A percentile compares a stretch with the other conserved stretches of the same genome.
phyloP scores from a whole-genome alignment of 164 flowering plant genomes.

The Magnolia changhungtana region DNA sequence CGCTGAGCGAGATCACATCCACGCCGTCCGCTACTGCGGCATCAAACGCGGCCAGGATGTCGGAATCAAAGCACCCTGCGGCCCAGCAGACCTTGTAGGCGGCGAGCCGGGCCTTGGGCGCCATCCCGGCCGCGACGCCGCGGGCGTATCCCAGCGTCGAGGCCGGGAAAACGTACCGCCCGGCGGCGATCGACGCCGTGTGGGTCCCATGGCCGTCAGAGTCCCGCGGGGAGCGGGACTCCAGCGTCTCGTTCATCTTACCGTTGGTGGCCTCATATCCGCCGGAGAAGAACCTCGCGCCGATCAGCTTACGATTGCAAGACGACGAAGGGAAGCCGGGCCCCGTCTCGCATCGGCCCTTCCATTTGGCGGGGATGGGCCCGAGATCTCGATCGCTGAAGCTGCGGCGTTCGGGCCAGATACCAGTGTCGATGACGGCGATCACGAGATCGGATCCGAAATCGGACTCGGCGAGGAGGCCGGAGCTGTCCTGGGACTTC shows the following conservation, averaged over 20 bases:
- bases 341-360: constrained; percentile 51
- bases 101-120: constrained; percentile 89
- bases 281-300: constrained; percentile 63
- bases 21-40: constrained; percentile 84
- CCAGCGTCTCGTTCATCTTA: constrained; percentile 69
- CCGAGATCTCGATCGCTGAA: constrained; percentile 63
- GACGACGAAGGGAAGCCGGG: constrained; percentile 35
- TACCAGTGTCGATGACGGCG: constrained; percentile 87
- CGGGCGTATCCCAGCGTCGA: constrained; percentile 79
- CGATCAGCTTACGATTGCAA: constrained; percentile 81
- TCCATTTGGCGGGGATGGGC: constrained; percentile 73
- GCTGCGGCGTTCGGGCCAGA: constrained; percentile 88
- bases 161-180: constrained; percentile 81
- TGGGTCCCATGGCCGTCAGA: constrained; percentile 97
- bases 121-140: constrained; percentile 95
- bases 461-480: constrained; percentile 76
- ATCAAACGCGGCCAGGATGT: constrained; percentile 88
- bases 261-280: constrained; percentile 89
- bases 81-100: constrained; percentile 91
- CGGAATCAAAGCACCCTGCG: constrained; percentile 86
- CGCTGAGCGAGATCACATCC: constrained; percentile 75
- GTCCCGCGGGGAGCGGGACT: constrained; percentile 73
- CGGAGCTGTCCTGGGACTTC: constrained; percentile 48
- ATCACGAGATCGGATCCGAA: constrained; percentile 94
- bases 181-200: constrained; percentile 95